Base-by-base conservation (phyloP, 176 grass and related monocot genomes). In the Juncus effusus region DNA sequence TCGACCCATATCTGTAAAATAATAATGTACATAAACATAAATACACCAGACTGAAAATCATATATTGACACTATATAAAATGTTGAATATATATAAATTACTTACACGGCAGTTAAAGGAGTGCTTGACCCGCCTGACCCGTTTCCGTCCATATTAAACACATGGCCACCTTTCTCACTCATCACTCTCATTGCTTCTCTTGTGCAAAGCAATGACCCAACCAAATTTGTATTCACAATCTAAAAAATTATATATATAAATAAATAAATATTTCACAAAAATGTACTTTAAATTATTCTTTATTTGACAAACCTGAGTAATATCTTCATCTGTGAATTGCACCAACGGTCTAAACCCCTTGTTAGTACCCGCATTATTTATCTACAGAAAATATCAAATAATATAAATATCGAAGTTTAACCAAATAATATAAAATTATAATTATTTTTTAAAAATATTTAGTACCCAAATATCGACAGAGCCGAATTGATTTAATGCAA, bases 71-170 rank as follows among this genome's bases (percentile, higher is more conserved):
- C 10, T 6, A 16, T n/a, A 62, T 1, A 47, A 9, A 6, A 47
- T 47, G 9, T 47, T 28, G 19, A 28, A 5, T 47, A 47, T 47
- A 35, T 1, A 13, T 42, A 67, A 58, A 73, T 15, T 62, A 42
- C 95, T 85, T 81, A 99, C 95, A 99, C 95, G 70, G 89, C 95
- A 73, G 95, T 99, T 70, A 99, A 77, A 61, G 95, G 95, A 54
- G 95, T 99, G 63, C 95, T 99, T 74, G 95, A 99, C 78, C 95
- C 95, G 76, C 95, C 89, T 28, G 95, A 99, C 28, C 95, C 95
- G 12, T 88, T 85, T 57, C 95, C 95, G 67, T 99, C 95, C 95
- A 99, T 90, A 76, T 99, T 99, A 64, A 99, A 99, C 64, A 99
- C 64, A 67, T 99, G 86, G 3, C 95, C 89, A 51, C 83, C 95